Evolutionary conservation across 306 rosid genomes (phyloP), one percentile per base, ranked within the genome.

Genomic region (Mucuna pruriens): DNA sequence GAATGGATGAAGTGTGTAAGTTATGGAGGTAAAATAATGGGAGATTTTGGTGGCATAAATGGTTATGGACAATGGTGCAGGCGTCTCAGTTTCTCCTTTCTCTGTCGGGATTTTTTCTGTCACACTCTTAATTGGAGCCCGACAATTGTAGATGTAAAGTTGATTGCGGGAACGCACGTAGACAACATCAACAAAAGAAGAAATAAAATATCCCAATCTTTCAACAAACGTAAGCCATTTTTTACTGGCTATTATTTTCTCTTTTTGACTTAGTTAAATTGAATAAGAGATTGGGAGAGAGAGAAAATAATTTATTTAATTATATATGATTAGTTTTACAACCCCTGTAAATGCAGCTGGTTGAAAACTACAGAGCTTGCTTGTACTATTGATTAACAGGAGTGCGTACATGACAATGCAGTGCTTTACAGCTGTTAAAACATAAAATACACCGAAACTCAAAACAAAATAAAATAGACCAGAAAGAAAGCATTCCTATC

Each of bases 341-440:
- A 84, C 79, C 78, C 68, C 85, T 29, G 90, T 87, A 48, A 78
- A 84, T 1, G 78, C 77, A 75, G 76, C 57, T 84, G 83, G 79
- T 20, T 60, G 85, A 83, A 78, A 83, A 70, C 80, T 79, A 76
- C 90, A 54, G 48, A 60, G 70, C 82, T 64, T 55, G 69, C 36
- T 44, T 70, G 85, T 78, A 81, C 57, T 29, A 80, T 15, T 77
- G 3, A 36, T 61, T 22, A 26, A 70, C 58, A 23, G 11, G 4
- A 49, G 26, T 20, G 13, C 29, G 65, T 17, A 49, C 79, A 39
- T 13, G 74, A 45, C 17, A 74, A 64, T 63, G 58, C 82, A 80
- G 60, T 49, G 79, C 84, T 79, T 76, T 81, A 80, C 87, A 80
- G 73, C 87, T 73, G 84, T 80, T 46, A 66, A 77, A 85, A 23